Base-by-base conservation (phyloP, 2,329 filamentous ascomycete genomes). In the Cercospora sp. region DNA sequence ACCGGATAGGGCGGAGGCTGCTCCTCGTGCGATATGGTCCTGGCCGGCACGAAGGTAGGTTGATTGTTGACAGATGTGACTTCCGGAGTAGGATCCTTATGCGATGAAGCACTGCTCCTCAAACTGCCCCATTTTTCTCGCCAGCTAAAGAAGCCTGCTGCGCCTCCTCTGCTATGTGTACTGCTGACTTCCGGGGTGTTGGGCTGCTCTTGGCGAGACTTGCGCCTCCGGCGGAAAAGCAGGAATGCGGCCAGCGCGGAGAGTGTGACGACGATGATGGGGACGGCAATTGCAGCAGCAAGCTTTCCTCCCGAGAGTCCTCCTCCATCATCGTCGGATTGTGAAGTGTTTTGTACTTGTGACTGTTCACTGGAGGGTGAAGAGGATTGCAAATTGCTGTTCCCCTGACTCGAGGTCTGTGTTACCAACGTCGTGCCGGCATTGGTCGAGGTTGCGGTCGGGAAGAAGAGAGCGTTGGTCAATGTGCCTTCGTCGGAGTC, bases 271-370 rank as follows among this genome's bases (percentile, higher is more conserved):
- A 70, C 32, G 30, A 73, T 40, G 45, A 74, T 68, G 6, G 74
- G 74, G 16, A 73, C 65, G 2, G 70, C 63, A 13, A 75, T 69
- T 3, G 73, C 73, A 10, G 73, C 74, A 5, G 72, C 70, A 3
- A 74, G 62, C 24, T 70, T 70, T 26, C 72, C 73, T 24, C 55
- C 45, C 9, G 74, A 74, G 6, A 74, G 63, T 12, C 63, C 66
- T 45, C 51, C 68, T 45, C 67, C 43, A 32, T 64, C 18, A 57
- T 71, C 26, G 37, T 67, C 59, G n/a, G 55, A 26, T 5, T 66
- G 55, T 34, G 53, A 13, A 13, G 49, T 21, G 6, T 55, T 9
- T 5, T 40, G 26, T 13, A 60, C 34, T 8, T 53, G 40, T 21
- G 63, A 43, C 24, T 63, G 55, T 26, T 61, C 63, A 9, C 16